A percentile compares a stretch with the other conserved stretches of the same genome.
Conservation (phyloP, 768 basidiomycete genomes). For the Hericium rajendrae region DNA sequence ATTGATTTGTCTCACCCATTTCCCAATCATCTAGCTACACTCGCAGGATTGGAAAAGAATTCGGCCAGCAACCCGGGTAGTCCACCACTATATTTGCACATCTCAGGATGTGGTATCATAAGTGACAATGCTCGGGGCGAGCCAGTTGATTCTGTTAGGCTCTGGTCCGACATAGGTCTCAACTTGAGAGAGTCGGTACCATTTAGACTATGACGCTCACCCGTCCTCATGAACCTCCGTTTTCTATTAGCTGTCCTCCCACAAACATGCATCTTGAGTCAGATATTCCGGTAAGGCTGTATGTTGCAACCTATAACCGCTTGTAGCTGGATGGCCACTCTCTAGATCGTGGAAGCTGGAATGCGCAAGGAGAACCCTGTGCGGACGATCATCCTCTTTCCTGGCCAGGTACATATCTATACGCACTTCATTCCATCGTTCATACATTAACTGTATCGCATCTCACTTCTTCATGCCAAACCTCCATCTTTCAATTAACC, state of each 20-base stretch:
- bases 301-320: constrained; percentile 2
- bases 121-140: constrained; percentile 34
- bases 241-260: constrained; percentile 18
- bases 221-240: neutral
- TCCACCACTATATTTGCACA: constrained; percentile 34
- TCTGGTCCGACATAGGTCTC: constrained; percentile 31
- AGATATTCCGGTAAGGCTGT: constrained; percentile 20
- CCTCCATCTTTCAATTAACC: neutral
- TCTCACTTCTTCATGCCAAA: too few relatives aligned
- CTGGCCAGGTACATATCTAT: constrained; percentile 20
- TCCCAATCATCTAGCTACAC: constrained; percentile 20
- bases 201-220: neutral
- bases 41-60: constrained; percentile 29
- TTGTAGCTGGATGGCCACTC: neutral
- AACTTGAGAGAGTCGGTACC: constrained; percentile 16
- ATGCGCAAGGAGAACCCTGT: constrained; percentile 29
- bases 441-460: too few relatives aligned
- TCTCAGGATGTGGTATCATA: constrained; percentile 32
- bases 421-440: neutral
- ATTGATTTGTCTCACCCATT: neutral
- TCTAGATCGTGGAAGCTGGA: constrained; percentile 30
- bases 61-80: constrained; percentile 26
- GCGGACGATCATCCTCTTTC: constrained; percentile 34
- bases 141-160: constrained; percentile 21
- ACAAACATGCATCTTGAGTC: constrained; percentile 25